Evolutionary conservation across 768 basidiomycete genomes (phyloP).

Genomic region (Termitomyces sp.): DNA sequence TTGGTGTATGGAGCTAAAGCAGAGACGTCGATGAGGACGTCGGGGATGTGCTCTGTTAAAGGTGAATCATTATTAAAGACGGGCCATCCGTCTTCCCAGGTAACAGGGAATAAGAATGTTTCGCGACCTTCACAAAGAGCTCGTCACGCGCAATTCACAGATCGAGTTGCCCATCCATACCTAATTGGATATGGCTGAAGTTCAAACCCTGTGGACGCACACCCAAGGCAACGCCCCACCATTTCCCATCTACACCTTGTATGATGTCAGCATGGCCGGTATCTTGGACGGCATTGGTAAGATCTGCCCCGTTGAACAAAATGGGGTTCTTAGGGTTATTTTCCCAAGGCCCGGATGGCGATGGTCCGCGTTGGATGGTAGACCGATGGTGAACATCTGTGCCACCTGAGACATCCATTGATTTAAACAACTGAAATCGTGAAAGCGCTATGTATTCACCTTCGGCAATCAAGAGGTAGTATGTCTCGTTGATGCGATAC

Average conservation of each 20-base stretch:
- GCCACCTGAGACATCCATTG: conserved; percentile 19
- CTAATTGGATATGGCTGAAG: conserved; percentile 29
- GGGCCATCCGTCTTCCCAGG: conserved; percentile 33
- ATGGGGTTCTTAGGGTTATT: conserved; percentile 33
- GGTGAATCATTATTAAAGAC: conserved; percentile 28
- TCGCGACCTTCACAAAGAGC: conserved; percentile 23
- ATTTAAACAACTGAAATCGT: not conserved
- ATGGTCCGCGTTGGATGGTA: conserved; percentile 31
- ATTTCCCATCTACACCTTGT: conserved; percentile 26
- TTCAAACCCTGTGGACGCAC: conserved; percentile 28
- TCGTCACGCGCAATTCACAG: not conserved
- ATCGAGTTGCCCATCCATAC: conserved; percentile 11
- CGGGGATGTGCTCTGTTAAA: conserved; percentile 21
- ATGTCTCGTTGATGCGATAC: conserved; percentile 30
- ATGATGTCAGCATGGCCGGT: conserved; percentile 34
- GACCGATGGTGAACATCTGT: conserved; percentile 27
- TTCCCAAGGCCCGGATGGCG: conserved; percentile 36
- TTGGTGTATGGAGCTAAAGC: conserved; percentile 20
- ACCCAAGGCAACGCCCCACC: conserved; percentile 37
- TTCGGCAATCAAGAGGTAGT: conserved; percentile 36
- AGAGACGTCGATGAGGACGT: conserved; percentile 23
- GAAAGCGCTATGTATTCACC: conserved; percentile 11
- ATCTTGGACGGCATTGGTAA: conserved; percentile 27
- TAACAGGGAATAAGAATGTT: conserved; percentile 34
- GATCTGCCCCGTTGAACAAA: conserved; percentile 31